Evolutionary conservation across 768 basidiomycete genomes (phyloP), one percentile per base, ranked within the genome.

Genomic region (Lactarius pseudohatsudake): DNA sequence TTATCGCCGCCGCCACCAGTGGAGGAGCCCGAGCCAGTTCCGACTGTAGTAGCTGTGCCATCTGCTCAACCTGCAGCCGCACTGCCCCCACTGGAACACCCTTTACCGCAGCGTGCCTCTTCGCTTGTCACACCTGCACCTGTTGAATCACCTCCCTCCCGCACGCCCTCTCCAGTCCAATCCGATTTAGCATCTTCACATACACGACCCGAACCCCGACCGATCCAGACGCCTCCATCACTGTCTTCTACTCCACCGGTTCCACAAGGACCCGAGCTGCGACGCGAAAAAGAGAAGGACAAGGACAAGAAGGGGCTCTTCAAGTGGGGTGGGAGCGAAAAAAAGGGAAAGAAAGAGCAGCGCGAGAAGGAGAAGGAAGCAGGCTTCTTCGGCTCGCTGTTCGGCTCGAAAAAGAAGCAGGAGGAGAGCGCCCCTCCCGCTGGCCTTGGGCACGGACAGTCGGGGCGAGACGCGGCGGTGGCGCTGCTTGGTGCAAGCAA

Each of bases 341-440:
- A 79, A 68, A 79, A 74, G 60, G 82, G 84, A 71, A 84, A 82
- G 74, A 82, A 85, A 68, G 80, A 81, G 54, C 84, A 67, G 70
- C 85, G 85, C 72, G 82, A 81, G 67, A 81, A 82, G 69, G 88
- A 90, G 73, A 87, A 88, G 75, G 89, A 91, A n/a, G 78, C 85
- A 22, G 83, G 94, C 2, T 97, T 98, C 81, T 94, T 98, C 70
- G 94, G 94, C 2, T 93, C 92, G 13, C 80, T 98, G 4, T 98
- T 98, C 75, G 88, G 93, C 28, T 82, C 88, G 70, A 87, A 85
- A 75, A 94, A 92, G 82, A 97, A 95, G 83, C 88, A 87, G 71
- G 89, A 92, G 50, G 92, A 96, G 54, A 75, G 79, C 16, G 76
- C 81, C 55, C 75, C 81, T 57, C 76, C 82, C 32, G 70, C 78